These are phyloP conservation scores for Penicillium polonicum DNA, from an alignment of 2,329 filamentous ascomycete species.

Conservation along the genomic window DNA sequence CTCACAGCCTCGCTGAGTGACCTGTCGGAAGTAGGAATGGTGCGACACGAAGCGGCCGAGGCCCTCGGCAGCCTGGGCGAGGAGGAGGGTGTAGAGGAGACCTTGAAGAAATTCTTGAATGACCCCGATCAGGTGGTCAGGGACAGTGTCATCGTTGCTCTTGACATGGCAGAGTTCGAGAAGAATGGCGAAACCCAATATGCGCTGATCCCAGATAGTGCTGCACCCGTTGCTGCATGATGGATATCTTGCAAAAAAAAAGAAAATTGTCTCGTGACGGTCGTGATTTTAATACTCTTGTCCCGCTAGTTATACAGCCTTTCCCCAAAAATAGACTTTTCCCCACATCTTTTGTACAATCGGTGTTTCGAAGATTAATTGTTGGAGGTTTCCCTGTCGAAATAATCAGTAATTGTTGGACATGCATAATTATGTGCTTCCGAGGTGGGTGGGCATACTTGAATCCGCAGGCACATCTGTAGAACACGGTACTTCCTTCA, in stretches of 20 bases:
- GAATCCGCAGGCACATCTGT: conserved; percentile 80
- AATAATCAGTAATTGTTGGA: conserved; percentile 20
- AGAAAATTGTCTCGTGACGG: conserved; percentile 26
- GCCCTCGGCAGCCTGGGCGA: conserved; percentile 91
- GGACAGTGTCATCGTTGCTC: conserved; percentile 89
- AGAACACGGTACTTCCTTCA: conserved; percentile 91
- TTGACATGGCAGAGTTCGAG: conserved; percentile 98
- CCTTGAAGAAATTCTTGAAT: conserved; percentile 76
- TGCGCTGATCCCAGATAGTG: conserved; percentile 73
- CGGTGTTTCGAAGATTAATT: conserved; percentile 28
- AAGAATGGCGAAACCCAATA: conserved; percentile 86
- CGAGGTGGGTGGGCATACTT: conserved; percentile 58
- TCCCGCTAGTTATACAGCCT: conserved; percentile 29
- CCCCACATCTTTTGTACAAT: conserved; percentile 17
- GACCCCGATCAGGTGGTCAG: conserved; percentile 91
- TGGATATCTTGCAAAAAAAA: conserved; percentile 8
- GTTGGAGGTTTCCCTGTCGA: conserved; percentile 36
- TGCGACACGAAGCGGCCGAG: conserved; percentile 95
- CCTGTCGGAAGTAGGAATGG: conserved; percentile 85
- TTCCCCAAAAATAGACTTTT: conserved; percentile 21
- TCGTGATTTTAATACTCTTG: conserved; percentile 30
- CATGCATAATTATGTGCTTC: neutral
- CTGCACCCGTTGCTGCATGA: conserved; percentile 32
- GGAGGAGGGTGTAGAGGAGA: conserved; percentile 87
- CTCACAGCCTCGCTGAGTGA: conserved; percentile 77